Conservation (phyloP, 345 rosid genomes). For the Citrus sp. region DNA sequence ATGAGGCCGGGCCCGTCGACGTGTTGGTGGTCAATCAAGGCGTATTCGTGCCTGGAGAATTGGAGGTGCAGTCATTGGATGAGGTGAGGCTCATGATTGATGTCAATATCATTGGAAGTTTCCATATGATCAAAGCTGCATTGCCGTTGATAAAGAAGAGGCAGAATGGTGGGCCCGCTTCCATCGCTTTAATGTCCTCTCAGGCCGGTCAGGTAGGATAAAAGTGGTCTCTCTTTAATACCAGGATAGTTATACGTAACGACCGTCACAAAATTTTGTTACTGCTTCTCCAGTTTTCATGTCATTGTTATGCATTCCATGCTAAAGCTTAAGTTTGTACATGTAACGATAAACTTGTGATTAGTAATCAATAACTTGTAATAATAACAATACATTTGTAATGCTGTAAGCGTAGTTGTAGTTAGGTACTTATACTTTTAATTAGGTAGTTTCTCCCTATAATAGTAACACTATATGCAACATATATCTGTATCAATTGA, state of each 20-base stretch:
- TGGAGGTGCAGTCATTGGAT: constrained; percentile 56
- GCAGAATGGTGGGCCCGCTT: constrained; percentile 45
- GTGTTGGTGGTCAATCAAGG: constrained; percentile 85
- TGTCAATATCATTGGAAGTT: constrained; percentile 78
- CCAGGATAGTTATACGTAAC: too few relatives aligned
- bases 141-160: constrained; percentile 69
- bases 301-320: background rate
- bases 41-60: constrained; percentile 55
- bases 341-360: background rate
- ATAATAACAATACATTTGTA: background rate
- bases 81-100: constrained; percentile 78
- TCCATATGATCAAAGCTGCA: constrained; percentile 80
- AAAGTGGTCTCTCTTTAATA: background rate
- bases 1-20: constrained; percentile 63
- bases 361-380: background rate
- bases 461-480: too few relatives aligned
- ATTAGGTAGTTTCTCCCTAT: too few relatives aligned
- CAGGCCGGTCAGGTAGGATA: constrained; percentile 80
- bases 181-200: constrained; percentile 73
- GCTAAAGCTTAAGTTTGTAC: background rate
- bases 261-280: background rate
- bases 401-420: too few relatives aligned
- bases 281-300: background rate
- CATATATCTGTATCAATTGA: too few relatives aligned
- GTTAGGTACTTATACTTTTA: too few relatives aligned